phyloP scores from a whole-genome alignment of 192 early-diverging fungal species.

The Fimicolochytrium jonesii region DNA sequence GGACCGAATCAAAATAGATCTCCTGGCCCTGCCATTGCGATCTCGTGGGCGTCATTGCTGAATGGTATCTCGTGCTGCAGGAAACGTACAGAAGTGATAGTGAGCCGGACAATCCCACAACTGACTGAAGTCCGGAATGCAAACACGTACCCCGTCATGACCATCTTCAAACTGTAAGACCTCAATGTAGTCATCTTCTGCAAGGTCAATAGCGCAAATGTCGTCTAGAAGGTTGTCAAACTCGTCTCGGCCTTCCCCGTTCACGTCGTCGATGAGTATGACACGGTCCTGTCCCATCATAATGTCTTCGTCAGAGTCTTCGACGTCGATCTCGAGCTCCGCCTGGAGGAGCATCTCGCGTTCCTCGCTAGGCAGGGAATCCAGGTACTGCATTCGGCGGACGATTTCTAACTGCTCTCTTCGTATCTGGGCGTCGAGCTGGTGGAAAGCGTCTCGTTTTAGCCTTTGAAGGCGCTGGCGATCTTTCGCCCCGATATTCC shows the following conservation, averaged over 20 bases:
- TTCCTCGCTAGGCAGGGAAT: constrained; percentile 12
- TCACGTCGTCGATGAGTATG: no score
- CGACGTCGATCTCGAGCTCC: constrained; percentile 1
- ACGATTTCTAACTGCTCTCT: constrained; percentile 27
- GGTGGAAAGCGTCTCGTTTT: constrained; percentile 15
- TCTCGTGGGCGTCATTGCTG: neutral
- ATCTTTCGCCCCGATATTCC: neutral
- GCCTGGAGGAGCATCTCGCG: constrained; percentile 11
- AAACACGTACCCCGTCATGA: neutral
- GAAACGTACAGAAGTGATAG: neutral
- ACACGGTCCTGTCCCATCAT: no score
- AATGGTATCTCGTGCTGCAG: neutral
- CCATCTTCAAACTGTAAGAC: constrained; percentile 20
- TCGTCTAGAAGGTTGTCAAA: constrained; percentile 8
- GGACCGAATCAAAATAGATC: constrained; percentile 22
- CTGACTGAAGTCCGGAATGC: neutral
- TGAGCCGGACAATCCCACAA: neutral
- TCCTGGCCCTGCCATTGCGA: constrained; percentile 8
- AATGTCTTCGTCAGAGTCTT: constrained; percentile 6
- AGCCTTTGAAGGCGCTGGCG: constrained; percentile 15
- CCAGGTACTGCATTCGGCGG: constrained; percentile 23
- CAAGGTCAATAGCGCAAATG: constrained; percentile 22
- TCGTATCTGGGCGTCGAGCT: constrained; percentile 16
- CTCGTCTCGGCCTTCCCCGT: no score
- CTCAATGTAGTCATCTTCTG: constrained; percentile 18